These are phyloP conservation scores for Urochloa ruziziensis DNA, from an alignment of 176 grass and related monocot genomes.

Conservation along the genomic window DNA sequence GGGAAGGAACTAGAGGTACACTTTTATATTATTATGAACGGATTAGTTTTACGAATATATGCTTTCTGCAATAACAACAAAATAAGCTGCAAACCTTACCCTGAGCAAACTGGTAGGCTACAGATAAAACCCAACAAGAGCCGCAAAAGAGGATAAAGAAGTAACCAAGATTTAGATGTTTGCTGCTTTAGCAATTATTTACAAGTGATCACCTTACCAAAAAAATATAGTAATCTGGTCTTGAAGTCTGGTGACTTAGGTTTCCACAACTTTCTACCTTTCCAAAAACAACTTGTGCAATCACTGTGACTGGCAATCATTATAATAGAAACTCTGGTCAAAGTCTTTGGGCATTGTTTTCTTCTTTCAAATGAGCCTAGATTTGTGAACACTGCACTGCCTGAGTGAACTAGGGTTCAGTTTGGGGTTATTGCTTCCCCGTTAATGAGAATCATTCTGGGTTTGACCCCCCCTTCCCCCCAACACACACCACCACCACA, in stretches of 20 bases:
- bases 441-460: neutral
- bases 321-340: neutral
- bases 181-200: conserved; percentile 12
- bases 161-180: neutral
- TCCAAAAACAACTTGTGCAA: neutral
- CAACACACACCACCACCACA: too few species aligned
- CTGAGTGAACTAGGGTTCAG: neutral
- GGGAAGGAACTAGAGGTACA: conserved; percentile 92
- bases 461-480: too few species aligned
- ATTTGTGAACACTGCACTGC: neutral
- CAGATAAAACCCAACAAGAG: neutral
- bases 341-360: neutral
- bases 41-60: too few species aligned
- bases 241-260: neutral
- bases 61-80: neutral
- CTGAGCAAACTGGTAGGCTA: neutral
- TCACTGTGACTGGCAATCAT: neutral
- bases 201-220: neutral
- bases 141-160: neutral
- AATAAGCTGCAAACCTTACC: neutral
- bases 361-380: neutral
- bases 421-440: neutral
- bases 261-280: neutral
- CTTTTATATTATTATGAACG: neutral
- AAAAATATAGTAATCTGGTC: neutral